Conservation (phyloP, 192 early-diverging fungal genomes). For the Phlyctochytrium planicorne region DNA sequence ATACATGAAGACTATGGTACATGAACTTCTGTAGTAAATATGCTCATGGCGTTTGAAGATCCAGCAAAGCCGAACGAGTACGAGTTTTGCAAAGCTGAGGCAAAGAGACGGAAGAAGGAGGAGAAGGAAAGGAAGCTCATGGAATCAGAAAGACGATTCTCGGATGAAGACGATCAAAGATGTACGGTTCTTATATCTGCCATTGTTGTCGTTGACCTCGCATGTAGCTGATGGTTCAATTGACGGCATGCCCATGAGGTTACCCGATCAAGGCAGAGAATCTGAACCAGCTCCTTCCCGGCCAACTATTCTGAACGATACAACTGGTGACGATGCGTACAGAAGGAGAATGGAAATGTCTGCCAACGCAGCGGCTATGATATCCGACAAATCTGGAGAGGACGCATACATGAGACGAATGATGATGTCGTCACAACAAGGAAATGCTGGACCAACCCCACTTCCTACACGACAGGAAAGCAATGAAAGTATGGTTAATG, state of each 20-base stretch:
- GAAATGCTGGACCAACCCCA: background rate
- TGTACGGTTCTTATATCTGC: no score
- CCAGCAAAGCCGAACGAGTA: constrained; percentile 72
- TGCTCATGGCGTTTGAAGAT: no score
- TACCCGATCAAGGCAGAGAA: background rate
- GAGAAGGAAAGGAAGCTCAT: constrained; percentile 25
- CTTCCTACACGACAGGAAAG: no score
- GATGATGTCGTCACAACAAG: constrained; percentile 30
- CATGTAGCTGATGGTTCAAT: background rate
- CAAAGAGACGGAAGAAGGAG: constrained; percentile 44
- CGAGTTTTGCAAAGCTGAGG: constrained; percentile 64
- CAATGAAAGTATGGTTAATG: no score
- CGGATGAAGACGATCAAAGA: background rate
- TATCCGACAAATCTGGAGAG: constrained; percentile 60
- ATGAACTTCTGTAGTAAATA: no score
- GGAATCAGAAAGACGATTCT: background rate
- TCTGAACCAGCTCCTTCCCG: background rate
- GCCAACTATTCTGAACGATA: background rate
- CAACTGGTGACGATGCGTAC: background rate
- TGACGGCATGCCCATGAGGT: no score
- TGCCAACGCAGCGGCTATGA: constrained; percentile 21
- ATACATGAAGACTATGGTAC: background rate
- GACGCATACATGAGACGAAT: constrained; percentile 67
- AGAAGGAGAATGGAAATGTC: constrained; percentile 28
- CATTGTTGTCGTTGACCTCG: no score